A percentile compares a stretch with the other conserved stretches of the same genome.
Conservation (phyloP, 176 grass and related monocot species). For the Eleusine coracana region DNA sequence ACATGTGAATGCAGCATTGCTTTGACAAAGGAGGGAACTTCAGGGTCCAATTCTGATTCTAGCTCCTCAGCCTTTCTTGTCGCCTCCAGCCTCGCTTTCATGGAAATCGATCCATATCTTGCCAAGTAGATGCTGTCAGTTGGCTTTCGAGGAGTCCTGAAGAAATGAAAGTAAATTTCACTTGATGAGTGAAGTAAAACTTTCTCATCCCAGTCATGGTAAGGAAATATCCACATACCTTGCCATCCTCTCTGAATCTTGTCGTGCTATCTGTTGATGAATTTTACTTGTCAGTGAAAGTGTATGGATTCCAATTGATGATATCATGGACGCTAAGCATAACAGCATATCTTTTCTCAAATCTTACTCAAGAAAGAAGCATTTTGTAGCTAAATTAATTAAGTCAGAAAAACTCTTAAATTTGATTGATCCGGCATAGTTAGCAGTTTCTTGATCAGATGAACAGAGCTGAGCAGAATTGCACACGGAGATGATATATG, state of each 20-base stretch:
- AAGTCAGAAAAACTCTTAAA: too few species aligned
- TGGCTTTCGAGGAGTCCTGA: slow-evolving; percentile 58
- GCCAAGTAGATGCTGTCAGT: slow-evolving; percentile 55
- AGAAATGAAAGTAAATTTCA: neutral
- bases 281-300: neutral
- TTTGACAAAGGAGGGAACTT: slow-evolving; percentile 69
- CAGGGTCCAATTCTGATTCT: slow-evolving; percentile 58
- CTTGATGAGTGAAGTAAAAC: slow-evolving; percentile 12
- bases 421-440: too few species aligned
- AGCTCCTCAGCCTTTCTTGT: slow-evolving; percentile 73
- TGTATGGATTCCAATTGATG: neutral
- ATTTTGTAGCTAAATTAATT: too few species aligned
- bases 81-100: slow-evolving; percentile 61
- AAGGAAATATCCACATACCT: too few species aligned
- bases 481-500: too few species aligned
- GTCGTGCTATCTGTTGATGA: slow-evolving; percentile 39
- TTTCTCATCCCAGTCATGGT: neutral
- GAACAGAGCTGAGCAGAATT: too few species aligned
- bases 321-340: too few species aligned
- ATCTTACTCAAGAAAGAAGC: too few species aligned
- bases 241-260: slow-evolving; percentile 14
- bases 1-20: slow-evolving; percentile 82
- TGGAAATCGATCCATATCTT: slow-evolving; percentile 44
- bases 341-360: too few species aligned
- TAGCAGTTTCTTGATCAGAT: too few species aligned